Conservation (phyloP, 805 yeast species). For the Zygosaccharomyces lentus region DNA sequence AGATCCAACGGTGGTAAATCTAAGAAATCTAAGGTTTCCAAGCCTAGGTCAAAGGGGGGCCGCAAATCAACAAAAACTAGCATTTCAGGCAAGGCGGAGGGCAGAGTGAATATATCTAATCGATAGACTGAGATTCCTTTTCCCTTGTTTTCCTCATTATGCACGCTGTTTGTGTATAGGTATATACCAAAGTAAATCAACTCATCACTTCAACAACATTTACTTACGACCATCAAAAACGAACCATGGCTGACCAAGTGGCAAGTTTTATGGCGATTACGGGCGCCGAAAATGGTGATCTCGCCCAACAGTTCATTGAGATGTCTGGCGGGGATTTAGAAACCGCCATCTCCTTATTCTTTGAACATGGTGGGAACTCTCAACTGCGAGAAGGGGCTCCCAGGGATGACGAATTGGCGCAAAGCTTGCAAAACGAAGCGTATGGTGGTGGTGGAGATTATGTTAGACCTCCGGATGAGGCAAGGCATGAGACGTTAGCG, state of each 20-base stretch:
- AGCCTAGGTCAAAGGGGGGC: not conserved
- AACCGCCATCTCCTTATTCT: slow-evolving; percentile 75
- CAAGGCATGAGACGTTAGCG: slow-evolving; percentile 62
- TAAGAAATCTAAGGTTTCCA: not conserved
- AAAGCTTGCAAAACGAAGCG: slow-evolving; percentile 59
- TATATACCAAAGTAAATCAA: slow-evolving; percentile 1
- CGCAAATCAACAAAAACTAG: not conserved
- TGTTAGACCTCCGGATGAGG: slow-evolving; percentile 75
- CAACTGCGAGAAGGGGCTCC: slow-evolving; percentile 13
- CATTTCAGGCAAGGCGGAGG: not conserved
- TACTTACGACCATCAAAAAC: not conserved
- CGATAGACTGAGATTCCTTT: not conserved
- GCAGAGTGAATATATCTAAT: not conserved
- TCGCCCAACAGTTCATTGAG: slow-evolving; percentile 73
- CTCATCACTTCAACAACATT: not conserved
- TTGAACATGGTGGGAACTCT: slow-evolving; percentile 54
- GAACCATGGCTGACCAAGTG: slow-evolving; percentile 42
- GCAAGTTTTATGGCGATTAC: slow-evolving; percentile 83
- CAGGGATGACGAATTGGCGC: slow-evolving; percentile 55
- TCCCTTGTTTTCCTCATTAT: not conserved
- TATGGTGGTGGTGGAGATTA: slow-evolving; percentile 40
- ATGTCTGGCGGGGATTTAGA: slow-evolving; percentile 76
- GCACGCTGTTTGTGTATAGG: not conserved
- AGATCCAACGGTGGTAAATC: not conserved
- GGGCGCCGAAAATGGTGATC: slow-evolving; percentile 57